Percentiles rank a stretch among this genome's conserved stretches.
Evolutionary conservation across 2,329 filamentous ascomycete genomes (phyloP).

Genomic region (Diaporthe aspalathi): DNA sequence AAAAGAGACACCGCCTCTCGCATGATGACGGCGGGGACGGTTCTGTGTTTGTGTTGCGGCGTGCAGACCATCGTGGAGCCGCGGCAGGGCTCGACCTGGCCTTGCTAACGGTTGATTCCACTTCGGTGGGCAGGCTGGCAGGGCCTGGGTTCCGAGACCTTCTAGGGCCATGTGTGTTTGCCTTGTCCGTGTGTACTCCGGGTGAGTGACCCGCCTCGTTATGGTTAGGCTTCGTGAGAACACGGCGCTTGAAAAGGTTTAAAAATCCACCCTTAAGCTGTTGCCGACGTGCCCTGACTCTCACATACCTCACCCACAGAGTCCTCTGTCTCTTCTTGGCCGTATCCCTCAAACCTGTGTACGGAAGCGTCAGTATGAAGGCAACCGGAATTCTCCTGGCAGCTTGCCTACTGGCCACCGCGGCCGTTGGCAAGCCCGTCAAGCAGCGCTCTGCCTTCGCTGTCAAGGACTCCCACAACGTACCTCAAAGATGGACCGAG

Average conservation of each 20-base stretch:
- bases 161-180: background rate
- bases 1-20: background rate
- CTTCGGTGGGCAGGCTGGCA: background rate
- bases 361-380: slow-evolving; percentile 32
- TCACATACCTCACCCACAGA: background rate
- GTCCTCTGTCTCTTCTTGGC: background rate
- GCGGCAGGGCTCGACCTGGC: background rate
- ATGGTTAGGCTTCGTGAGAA: background rate
- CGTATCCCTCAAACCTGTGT: background rate
- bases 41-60: background rate
- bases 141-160: background rate
- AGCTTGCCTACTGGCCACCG: slow-evolving; percentile 18
- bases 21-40: slow-evolving; percentile 7
- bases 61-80: background rate
- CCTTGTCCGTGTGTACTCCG: background rate
- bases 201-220: too few species aligned
- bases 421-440: slow-evolving; percentile 33
- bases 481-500: slow-evolving; percentile 62
- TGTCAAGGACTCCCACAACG: slow-evolving; percentile 66
- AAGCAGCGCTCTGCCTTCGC: slow-evolving; percentile 37
- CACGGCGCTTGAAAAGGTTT: too few species aligned
- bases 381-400: slow-evolving; percentile 30
- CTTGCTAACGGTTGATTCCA: background rate
- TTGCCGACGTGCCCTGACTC: background rate
- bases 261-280: too few species aligned